Evolutionary conservation across 768 basidiomycete genomes (phyloP).

Genomic region (Imleria badia): DNA sequence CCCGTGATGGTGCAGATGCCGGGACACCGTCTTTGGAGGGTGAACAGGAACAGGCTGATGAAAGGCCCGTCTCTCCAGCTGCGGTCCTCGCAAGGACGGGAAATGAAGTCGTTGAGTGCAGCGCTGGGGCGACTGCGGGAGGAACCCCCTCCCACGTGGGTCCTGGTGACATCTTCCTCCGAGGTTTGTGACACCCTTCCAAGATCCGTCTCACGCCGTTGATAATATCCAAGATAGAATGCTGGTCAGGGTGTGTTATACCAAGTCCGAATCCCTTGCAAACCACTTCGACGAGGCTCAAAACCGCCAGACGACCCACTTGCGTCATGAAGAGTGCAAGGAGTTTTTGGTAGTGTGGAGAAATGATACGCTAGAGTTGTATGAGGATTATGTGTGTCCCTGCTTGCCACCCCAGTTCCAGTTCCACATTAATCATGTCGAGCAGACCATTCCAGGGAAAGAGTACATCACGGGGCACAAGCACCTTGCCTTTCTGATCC

Average conservation of each 20-base stretch:
- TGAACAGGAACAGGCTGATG: conserved; percentile 11
- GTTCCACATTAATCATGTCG: conserved; percentile 4
- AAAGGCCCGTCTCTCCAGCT: conserved; percentile 51
- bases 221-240: conserved; percentile 68
- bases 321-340: conserved; percentile 66
- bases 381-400: conserved; percentile 75
- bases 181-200: conserved; percentile 52
- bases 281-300: conserved; percentile 62
- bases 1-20: conserved; percentile 20
- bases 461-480: conserved; percentile 73
- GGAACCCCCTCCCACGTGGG: conserved; percentile 20
- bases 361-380: conserved; percentile 74
- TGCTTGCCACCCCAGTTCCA: background rate
- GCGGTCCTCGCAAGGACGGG: conserved; percentile 68
- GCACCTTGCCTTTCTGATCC: conserved; percentile 75
- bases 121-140: conserved; percentile 54
- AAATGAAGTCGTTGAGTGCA: conserved; percentile 56
- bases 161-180: conserved; percentile 62
- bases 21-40: background rate
- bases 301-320: conserved; percentile 60
- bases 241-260: conserved; percentile 76
- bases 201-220: background rate
- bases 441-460: conserved; percentile 60
- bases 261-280: conserved; percentile 49
- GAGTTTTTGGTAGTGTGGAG: conserved; percentile 91